A percentile compares a stretch with the other conserved stretches of the same genome.
Conservation (phyloP, 2,329 filamentous ascomycete genomes). For the Epichloe sp. region DNA sequence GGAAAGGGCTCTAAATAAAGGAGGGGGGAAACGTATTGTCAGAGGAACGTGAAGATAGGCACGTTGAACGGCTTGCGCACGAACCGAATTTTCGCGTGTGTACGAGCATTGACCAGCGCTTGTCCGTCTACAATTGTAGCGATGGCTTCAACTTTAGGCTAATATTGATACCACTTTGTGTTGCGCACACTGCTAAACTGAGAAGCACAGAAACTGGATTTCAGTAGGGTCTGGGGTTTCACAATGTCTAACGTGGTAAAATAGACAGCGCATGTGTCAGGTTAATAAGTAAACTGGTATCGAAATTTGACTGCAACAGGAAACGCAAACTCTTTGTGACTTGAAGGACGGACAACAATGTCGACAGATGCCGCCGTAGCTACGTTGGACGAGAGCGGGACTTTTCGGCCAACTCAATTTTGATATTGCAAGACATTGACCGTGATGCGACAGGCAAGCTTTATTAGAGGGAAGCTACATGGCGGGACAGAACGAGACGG, state of each 20-base stretch:
- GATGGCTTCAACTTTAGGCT: not conserved
- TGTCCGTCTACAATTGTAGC: not conserved
- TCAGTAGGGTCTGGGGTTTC: not conserved
- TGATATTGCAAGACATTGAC: too few relatives aligned
- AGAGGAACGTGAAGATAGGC: not conserved
- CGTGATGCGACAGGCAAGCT: too few relatives aligned
- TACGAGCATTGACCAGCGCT: not conserved
- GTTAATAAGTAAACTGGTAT: not conserved
- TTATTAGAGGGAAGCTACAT: too few relatives aligned
- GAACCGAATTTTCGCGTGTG: not conserved
- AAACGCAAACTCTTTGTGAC: not conserved
- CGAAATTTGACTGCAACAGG: not conserved
- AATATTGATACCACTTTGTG: not conserved
- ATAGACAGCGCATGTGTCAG: too few relatives aligned
- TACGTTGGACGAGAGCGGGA: too few relatives aligned
- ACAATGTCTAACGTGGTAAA: too few relatives aligned
- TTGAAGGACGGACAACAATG: not conserved
- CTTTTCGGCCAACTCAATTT: too few relatives aligned
- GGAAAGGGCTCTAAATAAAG: constrained; percentile 1
- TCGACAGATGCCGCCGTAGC: not conserved
- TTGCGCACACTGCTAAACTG: not conserved
- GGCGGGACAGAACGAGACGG: too few relatives aligned
- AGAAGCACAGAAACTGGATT: not conserved
- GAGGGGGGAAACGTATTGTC: not conserved
- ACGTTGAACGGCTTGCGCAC: not conserved